A percentile compares a stretch with the other conserved stretches of the same genome.
phyloP scores from a whole-genome alignment of 768 basidiomycete species.

The Hericium alpestre region DNA sequence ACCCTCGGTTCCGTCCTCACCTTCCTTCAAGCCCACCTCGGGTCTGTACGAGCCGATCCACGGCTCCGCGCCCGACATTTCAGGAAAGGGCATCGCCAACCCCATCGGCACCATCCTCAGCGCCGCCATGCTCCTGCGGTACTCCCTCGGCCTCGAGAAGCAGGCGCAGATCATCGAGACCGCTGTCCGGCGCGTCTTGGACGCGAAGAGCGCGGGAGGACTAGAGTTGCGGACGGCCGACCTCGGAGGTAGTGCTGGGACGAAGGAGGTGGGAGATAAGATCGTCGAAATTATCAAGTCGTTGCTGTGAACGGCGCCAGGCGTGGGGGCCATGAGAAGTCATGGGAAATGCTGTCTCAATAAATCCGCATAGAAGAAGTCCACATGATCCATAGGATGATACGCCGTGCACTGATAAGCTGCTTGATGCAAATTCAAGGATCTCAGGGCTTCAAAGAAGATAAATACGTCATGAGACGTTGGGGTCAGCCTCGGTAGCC shows the following conservation, averaged over 20 bases:
- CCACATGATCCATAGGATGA: not conserved
- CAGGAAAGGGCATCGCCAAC: slow-evolving; percentile 89
- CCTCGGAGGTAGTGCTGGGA: slow-evolving; percentile 68
- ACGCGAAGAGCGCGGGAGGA: slow-evolving; percentile 58
- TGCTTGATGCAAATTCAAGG: not conserved
- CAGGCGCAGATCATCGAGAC: slow-evolving; percentile 79
- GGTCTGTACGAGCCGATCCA: slow-evolving; percentile 98
- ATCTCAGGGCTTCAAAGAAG: too few species aligned
- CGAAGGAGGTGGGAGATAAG: slow-evolving; percentile 74
- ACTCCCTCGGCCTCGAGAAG: slow-evolving; percentile 82
- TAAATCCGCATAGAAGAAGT: not conserved
- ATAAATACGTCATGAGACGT: too few species aligned
- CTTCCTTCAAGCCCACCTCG: slow-evolving; percentile 63
- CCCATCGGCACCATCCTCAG: slow-evolving; percentile 93
- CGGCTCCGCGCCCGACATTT: slow-evolving; percentile 90
- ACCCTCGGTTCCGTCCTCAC: slow-evolving; percentile 41
- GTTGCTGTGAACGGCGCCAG: slow-evolving; percentile 27
- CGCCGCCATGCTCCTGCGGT: slow-evolving; percentile 85
- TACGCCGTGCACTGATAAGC: not conserved
- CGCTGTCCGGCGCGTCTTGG: slow-evolving; percentile 86
- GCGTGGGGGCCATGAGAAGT: slow-evolving; percentile 3
- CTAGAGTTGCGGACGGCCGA: slow-evolving; percentile 76
- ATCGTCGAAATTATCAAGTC: slow-evolving; percentile 64
- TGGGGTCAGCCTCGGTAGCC: too few species aligned
- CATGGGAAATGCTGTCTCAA: not conserved